Conservation (phyloP, 352 stramenopile genomes). For the Phytophthora pini region DNA sequence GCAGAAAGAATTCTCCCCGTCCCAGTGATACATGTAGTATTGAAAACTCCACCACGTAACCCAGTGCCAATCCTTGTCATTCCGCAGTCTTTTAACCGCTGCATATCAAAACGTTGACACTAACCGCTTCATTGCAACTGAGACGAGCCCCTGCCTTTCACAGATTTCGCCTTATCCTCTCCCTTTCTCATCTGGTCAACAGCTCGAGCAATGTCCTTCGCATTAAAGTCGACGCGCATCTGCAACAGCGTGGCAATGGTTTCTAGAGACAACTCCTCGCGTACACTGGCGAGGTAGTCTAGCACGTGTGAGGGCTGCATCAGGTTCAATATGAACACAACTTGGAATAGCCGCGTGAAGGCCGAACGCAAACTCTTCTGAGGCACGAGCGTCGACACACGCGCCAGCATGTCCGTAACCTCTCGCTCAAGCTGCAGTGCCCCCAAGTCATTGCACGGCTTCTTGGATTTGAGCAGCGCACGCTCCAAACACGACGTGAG, state of each 20-base stretch:
- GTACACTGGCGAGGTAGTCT: slow-evolving; percentile 67
- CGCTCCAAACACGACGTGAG: slow-evolving; percentile 66
- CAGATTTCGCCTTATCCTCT: slow-evolving; percentile 6
- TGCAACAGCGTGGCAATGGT: slow-evolving; percentile 65
- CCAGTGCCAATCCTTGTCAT: neutral
- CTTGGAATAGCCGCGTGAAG: slow-evolving; percentile 82
- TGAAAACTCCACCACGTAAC: neutral
- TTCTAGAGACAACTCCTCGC: slow-evolving; percentile 47
- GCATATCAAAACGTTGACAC: too few species aligned
- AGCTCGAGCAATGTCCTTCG: slow-evolving; percentile 50
- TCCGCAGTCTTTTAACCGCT: neutral
- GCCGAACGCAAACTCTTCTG: slow-evolving; percentile 63
- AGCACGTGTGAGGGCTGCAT: slow-evolving; percentile 74
- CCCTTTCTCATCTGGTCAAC: slow-evolving; percentile 43
- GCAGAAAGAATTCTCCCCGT: too few species aligned
- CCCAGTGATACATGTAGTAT: too few species aligned
- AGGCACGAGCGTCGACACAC: slow-evolving; percentile 55
- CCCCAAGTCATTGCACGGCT: slow-evolving; percentile 81
- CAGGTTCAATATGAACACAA: slow-evolving; percentile 85
- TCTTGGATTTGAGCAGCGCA: slow-evolving; percentile 56
- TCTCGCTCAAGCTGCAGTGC: slow-evolving; percentile 83
- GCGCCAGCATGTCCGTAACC: slow-evolving; percentile 64
- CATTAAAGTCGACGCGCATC: slow-evolving; percentile 79
- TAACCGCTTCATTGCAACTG: too few species aligned
- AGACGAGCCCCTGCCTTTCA: neutral